These are phyloP conservation scores for Fusarium sp. DNA, from an alignment of 2,329 filamentous ascomycete genomes.

Conservation along the genomic window DNA sequence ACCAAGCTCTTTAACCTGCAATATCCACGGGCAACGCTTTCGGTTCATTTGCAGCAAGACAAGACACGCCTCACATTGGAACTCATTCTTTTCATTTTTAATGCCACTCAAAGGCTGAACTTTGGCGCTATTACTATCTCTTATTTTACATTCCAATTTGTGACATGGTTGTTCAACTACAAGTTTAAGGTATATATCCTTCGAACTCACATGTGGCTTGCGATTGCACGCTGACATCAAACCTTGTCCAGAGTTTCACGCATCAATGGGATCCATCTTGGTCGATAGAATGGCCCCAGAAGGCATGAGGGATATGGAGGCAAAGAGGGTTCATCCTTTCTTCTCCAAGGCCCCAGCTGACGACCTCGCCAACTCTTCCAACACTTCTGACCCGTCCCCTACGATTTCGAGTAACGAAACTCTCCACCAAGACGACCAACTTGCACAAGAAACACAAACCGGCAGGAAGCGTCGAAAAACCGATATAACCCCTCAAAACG, in stretches of 20 bases:
- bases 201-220: slow-evolving; percentile 1
- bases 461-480: slow-evolving; percentile 60
- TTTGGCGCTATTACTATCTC: neutral
- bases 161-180: slow-evolving; percentile 40
- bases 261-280: slow-evolving; percentile 59
- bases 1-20: slow-evolving; percentile 18
- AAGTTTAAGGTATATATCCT: slow-evolving; percentile 25
- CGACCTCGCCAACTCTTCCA: slow-evolving; percentile 15
- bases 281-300: slow-evolving; percentile 61
- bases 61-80: slow-evolving; percentile 7
- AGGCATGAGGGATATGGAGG: slow-evolving; percentile 51
- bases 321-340: slow-evolving; percentile 68
- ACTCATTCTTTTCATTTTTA: neutral
- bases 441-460: slow-evolving; percentile 45
- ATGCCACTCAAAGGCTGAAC: too few relatives aligned
- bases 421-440: slow-evolving; percentile 5
- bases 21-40: slow-evolving; percentile 33
- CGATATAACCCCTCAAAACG: slow-evolving; percentile 42
- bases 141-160: neutral
- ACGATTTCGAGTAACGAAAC: slow-evolving; percentile 3
- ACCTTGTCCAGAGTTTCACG: slow-evolving; percentile 17
- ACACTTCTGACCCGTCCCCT: slow-evolving; percentile 2
- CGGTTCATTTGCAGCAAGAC: slow-evolving; percentile 22
- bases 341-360: slow-evolving; percentile 55
- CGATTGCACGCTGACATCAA: slow-evolving; percentile 6